Percentiles rank a stretch among this genome's conserved stretches.
Conservation (phyloP, 805 yeast genomes). For the Yarrowia sp. region DNA sequence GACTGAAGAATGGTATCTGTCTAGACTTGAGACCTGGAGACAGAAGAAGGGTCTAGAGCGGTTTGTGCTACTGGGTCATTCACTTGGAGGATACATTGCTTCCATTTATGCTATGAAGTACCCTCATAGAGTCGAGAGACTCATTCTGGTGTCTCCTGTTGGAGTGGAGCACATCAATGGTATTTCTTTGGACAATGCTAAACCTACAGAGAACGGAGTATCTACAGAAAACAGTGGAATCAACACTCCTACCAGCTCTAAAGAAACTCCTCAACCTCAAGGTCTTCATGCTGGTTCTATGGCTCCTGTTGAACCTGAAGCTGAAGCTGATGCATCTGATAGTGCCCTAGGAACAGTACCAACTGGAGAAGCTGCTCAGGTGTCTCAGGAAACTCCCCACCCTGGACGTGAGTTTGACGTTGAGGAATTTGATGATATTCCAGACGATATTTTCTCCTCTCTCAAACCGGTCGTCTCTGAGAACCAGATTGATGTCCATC, state of each 20-base stretch:
- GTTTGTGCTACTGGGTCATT: conserved; percentile 70
- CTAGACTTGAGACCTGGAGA: conserved; percentile 68
- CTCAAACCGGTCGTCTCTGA: conserved; percentile 29
- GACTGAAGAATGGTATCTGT: conserved; percentile 45
- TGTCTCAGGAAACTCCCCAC: conserved; percentile 1
- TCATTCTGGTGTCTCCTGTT: conserved; percentile 69
- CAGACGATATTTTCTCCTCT: conserved; percentile 26
- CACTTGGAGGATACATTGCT: conserved; percentile 75
- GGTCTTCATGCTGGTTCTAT: neutral
- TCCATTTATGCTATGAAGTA: conserved; percentile 59
- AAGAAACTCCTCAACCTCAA: neutral
- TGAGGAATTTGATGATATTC: conserved; percentile 12
- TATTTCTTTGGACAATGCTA: conserved; percentile 38
- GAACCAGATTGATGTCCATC: conserved; percentile 47
- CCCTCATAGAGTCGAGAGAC: conserved; percentile 52
- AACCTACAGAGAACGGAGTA: neutral
- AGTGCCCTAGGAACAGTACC: neutral
- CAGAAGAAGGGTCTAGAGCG: conserved; percentile 46
- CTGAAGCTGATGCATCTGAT: neutral
- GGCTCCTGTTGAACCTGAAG: neutral
- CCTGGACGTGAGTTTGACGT: conserved; percentile 11
- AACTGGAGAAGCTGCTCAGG: neutral
- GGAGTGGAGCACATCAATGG: conserved; percentile 66
- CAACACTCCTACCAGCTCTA: neutral
- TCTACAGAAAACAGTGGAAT: too few relatives aligned